phyloP scores from a whole-genome alignment of 441 rosid genomes.

The Adansonia rubrostipa region DNA sequence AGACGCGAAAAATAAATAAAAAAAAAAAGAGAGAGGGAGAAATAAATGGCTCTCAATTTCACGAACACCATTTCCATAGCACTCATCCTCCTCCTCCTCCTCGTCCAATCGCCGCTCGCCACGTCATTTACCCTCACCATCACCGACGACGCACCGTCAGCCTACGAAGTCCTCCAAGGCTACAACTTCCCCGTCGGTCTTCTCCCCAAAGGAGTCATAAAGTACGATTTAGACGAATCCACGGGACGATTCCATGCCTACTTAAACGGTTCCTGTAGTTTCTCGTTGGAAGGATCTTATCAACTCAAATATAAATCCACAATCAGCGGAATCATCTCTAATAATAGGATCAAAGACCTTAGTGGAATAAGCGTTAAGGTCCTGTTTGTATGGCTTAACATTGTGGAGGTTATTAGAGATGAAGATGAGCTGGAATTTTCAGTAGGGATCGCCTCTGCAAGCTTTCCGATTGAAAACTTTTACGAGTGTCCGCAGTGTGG shows the following conservation, averaged over 20 bases:
- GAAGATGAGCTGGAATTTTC: slow-evolving; percentile 71
- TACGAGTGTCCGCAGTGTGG: slow-evolving; percentile 86
- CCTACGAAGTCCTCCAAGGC: slow-evolving; percentile 59
- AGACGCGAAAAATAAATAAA: background rate
- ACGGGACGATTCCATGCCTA: slow-evolving; percentile 67
- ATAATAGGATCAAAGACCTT: slow-evolving; percentile 54
- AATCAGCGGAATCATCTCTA: slow-evolving; percentile 64
- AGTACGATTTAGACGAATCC: slow-evolving; percentile 60
- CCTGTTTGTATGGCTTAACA: slow-evolving; percentile 79
- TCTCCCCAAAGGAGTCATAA: slow-evolving; percentile 65
- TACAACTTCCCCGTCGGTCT: slow-evolving; percentile 78
- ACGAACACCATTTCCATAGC: background rate
- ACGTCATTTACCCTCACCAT: slow-evolving; percentile 4
- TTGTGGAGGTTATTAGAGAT: slow-evolving; percentile 70
- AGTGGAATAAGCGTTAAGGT: slow-evolving; percentile 79
- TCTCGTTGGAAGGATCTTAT: slow-evolving; percentile 82
- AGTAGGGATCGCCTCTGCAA: slow-evolving; percentile 88
- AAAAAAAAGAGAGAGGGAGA: too few species aligned
- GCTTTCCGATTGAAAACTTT: slow-evolving; percentile 69
- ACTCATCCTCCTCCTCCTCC: slow-evolving; percentile 21
- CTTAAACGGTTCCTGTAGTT: slow-evolving; percentile 63
- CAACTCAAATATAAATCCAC: slow-evolving; percentile 71
- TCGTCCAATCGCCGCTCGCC: slow-evolving; percentile 31
- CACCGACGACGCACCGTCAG: slow-evolving; percentile 42
- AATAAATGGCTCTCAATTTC: slow-evolving; percentile 1